Percentiles rank a stretch among this genome's conserved stretches.
Conservation (phyloP, 2,329 filamentous ascomycete genomes). For the Aspergillus sp. region DNA sequence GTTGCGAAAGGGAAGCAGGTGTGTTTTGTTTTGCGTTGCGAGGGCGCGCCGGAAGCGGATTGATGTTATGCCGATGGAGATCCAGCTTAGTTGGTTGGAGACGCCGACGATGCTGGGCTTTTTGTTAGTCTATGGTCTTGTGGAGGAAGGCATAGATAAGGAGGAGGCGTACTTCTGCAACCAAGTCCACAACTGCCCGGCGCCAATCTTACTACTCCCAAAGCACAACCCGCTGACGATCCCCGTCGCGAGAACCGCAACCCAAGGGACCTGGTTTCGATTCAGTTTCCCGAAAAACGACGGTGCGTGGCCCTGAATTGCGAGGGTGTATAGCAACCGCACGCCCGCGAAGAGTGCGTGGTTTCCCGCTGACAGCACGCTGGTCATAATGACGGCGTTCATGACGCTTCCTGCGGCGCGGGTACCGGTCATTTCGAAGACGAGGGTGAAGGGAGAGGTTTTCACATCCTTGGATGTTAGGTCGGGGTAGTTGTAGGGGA, state of each 20-base stretch:
- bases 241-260: slow-evolving; percentile 60
- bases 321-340: slow-evolving; percentile 61
- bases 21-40: slow-evolving; percentile 61
- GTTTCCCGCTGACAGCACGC: slow-evolving; percentile 63
- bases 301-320: slow-evolving; percentile 61
- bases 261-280: slow-evolving; percentile 57
- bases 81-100: slow-evolving; percentile 69
- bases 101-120: slow-evolving; percentile 62
- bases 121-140: slow-evolving; percentile 10
- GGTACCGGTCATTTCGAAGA: slow-evolving; percentile 63
- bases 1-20: slow-evolving; percentile 67
- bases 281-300: slow-evolving; percentile 57
- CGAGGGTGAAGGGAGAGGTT: slow-evolving; percentile 64
- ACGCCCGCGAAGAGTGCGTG: slow-evolving; percentile 63
- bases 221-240: slow-evolving; percentile 64
- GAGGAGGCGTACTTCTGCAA: slow-evolving; percentile 59
- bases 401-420: slow-evolving; percentile 61
- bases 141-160: background rate
- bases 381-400: slow-evolving; percentile 65
- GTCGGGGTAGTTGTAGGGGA: slow-evolving; percentile 59
- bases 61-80: slow-evolving; percentile 65
- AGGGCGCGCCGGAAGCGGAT: slow-evolving; percentile 67
- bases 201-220: slow-evolving; percentile 67
- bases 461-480: slow-evolving; percentile 50
- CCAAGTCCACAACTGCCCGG: slow-evolving; percentile 69